Percentiles rank a stretch among this genome's conserved stretches.
These are phyloP conservation scores for Saitozyma podzolica DNA, from an alignment of 768 basidiomycete species.

Conservation along the genomic window DNA sequence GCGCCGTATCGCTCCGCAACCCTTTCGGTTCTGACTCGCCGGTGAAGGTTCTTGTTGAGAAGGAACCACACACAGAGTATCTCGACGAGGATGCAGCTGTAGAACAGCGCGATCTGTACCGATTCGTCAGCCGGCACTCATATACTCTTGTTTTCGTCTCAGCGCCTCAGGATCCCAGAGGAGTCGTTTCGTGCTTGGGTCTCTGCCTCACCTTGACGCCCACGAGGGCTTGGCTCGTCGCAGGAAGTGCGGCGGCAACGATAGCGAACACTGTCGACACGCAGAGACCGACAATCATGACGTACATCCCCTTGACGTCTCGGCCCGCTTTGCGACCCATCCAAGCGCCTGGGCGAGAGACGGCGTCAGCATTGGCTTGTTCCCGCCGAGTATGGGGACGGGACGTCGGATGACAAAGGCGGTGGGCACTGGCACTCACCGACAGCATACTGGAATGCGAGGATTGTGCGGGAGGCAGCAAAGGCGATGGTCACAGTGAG, in stretches of 20 bases:
- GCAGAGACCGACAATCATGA: conserved; percentile 1
- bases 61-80: conserved; percentile 16
- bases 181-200: too few species aligned
- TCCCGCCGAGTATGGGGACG: not conserved
- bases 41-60: not conserved
- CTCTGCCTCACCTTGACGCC: conserved; percentile 23
- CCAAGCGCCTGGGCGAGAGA: conserved; percentile 10
- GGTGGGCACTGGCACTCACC: conserved; percentile 14
- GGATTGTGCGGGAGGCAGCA: conserved; percentile 19
- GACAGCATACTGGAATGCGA: conserved; percentile 25
- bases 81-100: conserved; percentile 25
- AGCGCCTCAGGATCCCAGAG: too few species aligned
- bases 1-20: conserved; percentile 37
- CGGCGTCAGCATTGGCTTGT: not conserved
- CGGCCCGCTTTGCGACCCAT: conserved; percentile 17
- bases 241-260: conserved; percentile 17
- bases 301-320: conserved; percentile 2
- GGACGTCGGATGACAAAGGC: too few species aligned
- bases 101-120: conserved; percentile 31
- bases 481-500: conserved; percentile 32
- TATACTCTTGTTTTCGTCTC: too few species aligned
- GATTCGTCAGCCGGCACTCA: not conserved
- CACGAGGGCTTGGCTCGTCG: conserved; percentile 6
- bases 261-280: conserved; percentile 20
- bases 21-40: conserved; percentile 5